Base-by-base conservation (phyloP, 2,329 filamentous ascomycete species). In the Epichloe sylvatica region DNA sequence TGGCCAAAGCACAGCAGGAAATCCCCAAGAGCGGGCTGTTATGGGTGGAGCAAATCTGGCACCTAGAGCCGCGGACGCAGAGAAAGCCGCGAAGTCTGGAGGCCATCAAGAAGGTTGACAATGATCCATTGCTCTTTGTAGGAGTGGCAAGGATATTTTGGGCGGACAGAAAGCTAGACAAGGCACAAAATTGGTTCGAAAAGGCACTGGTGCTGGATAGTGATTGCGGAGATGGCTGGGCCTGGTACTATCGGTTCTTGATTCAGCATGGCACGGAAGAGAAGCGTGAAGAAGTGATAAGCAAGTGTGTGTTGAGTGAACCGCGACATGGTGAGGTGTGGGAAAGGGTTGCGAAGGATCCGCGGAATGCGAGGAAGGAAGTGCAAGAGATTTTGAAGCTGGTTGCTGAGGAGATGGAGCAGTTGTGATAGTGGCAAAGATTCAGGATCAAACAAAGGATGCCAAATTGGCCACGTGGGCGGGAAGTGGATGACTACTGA, bases 161-260 rank as follows among this genome's bases (percentile, higher is more conserved):
- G 92, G 82, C 79, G 9, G 92, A 98, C 69, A 78, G 92, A 50
- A 83, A 84, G 62, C 75, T 98, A 23, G 92, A 97, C 57, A 95
- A 96, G 66, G 91, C 92, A 3, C 85, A 90, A 67, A 90, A 80
- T 55, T 98, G 92, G 92, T 98, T 98, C 65, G 89, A 96, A 68
- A 95, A 94, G 68, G 92, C 92, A 0, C 81, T 96, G 50, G 75
- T 95, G 49, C 72, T 92, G 12, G 89, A 98, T 61, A 80, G 83
- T 36, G 90, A 97, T 64, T 71, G 81, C 46, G 92, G 92, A 46
- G 94, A 98, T 70, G 86, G 82, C 11, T 98, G 94, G 94, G 91
- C 89, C 19, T 98, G 91, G 91, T 98, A 96, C 67, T 92, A 89
- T 67, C 90, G 91, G 66, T 98, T 97, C 65, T 63, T 97, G 55